Base-by-base conservation (phyloP, 805 yeast genomes). In the Wickerhamiella alocasiicola region DNA sequence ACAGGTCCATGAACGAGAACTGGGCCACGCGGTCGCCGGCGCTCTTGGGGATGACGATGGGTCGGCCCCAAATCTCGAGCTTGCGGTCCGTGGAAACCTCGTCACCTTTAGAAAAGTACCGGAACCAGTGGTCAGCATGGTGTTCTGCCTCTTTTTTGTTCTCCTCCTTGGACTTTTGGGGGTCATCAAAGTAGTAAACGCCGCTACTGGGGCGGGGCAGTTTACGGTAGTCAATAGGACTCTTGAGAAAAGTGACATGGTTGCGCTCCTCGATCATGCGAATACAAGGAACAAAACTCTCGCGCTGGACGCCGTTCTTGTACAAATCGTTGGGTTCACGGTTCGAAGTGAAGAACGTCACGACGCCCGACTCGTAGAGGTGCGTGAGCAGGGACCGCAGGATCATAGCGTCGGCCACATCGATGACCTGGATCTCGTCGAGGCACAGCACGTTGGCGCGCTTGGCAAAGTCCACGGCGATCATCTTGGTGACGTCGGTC, bases 361-460 rank as follows among this genome's bases (percentile, higher is more conserved):
- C 76, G 17, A 87, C 77, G 1, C 97, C 97, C 53, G 80, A 79
- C 39, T 78, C 72, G 27, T 57, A 50, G 31, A 60, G 40, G 0
- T 77, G 73, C 34, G 79, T 71, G 43, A 87, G 61, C n/a, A 82
- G 66, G 38, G 95, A 67, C 47, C 98, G 72, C 31, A 91, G 66
- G 25, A 91, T 67, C 97, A 91, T 91, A 2, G 98, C 98, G 60
- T 91, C 98, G 0, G 97, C 98, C 23, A 91, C 96, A 59, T 91
- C 98, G 1, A 95, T 84, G 31, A 91, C 98, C 61, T 91, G 97
- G 56, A 91, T 88, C 62, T 91, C 98, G 62, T 91, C 98, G 57
- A 91, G 83, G 59, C 98, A 91, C 45, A 91, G 60, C 1, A 91
- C 75, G 1, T 88, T 78, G 3, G 91, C 70, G 37, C 70, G 66